Base-by-base conservation (phyloP, 1,284 basidiomycete genomes). In the Blastosporella zonata region DNA sequence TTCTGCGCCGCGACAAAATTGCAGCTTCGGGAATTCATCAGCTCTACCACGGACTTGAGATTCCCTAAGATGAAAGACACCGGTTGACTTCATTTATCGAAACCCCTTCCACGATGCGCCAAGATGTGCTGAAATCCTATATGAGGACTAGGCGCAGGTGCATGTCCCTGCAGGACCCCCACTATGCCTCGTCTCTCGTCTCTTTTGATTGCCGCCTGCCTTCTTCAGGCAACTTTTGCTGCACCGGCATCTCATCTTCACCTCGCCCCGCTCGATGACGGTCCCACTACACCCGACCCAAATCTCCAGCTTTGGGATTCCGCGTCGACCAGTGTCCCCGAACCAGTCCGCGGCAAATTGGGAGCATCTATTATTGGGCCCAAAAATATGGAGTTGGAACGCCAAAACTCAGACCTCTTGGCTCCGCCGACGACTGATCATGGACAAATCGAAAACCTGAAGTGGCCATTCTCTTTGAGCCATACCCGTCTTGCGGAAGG, bases 401-500 rank as follows among this genome's bases (percentile, higher is more conserved):
- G 72, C 15, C 59, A 78, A 56, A 77, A 77, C 39, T 67, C 78
- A 6, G 75, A 83, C 40, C 47, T 66, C 0, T 54, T 82, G 2
- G 73, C 75, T 5, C 78, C 78, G 28, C 81, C 82, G 2, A 67
- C 67, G 6, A 82, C 79, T 0, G 82, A 84, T 55, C 60, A 62
- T 25, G 66, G 65, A 1, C 41, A 47, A 7, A 66, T 74, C 2
- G 52, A 57, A 0, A 81, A 79, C 53, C 69, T 71, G 55, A 82
- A 82, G 54, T 84, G 82, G 82, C 74, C 81, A 0, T 79, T 83
- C 53, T 63, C 75, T 47, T 60, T 81, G 15, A 79, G 77, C 43
- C 76, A 79, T 55, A 81, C 70, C 53, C 72, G 78, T 22, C 50
- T 84, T 2, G 71, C 72, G 43, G 64, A 69, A 7, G 82, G 81